These are phyloP conservation scores for Arthrobotrys entomopaga DNA, from an alignment of 2,329 filamentous ascomycete species.

Conservation along the genomic window DNA sequence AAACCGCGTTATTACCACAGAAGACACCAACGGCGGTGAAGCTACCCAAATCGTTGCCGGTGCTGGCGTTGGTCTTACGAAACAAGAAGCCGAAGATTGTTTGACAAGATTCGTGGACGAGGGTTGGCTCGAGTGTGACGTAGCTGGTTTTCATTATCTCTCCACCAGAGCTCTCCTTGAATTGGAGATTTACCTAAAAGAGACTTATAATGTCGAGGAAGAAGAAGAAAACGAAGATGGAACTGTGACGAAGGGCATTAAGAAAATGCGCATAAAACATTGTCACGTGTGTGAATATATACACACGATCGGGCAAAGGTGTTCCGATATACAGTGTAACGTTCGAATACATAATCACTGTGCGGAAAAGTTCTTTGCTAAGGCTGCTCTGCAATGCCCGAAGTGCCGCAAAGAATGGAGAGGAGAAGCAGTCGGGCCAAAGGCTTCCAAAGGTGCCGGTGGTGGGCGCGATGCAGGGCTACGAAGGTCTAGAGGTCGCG, in stretches of 20 bases:
- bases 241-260: conserved; percentile 63
- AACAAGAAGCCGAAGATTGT: conserved; percentile 79
- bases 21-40: conserved; percentile 60
- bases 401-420: conserved; percentile 37
- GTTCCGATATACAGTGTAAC: conserved; percentile 73
- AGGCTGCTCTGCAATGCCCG: conserved; percentile 69
- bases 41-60: conserved; percentile 60
- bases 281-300: conserved; percentile 91
- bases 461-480: conserved; percentile 25
- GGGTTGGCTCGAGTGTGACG: conserved; percentile 84
- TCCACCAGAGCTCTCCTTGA: conserved; percentile 84
- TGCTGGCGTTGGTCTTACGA: conserved; percentile 70
- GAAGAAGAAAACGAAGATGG: conserved; percentile 63
- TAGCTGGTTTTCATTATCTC: conserved; percentile 74
- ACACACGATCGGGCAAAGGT: conserved; percentile 82
- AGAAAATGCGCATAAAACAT: conserved; percentile 75
- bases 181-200: conserved; percentile 82
- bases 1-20: conserved; percentile 54
- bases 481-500: conserved; percentile 36
- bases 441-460: conserved; percentile 11
- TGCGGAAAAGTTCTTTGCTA: conserved; percentile 74
- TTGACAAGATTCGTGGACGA: conserved; percentile 77
- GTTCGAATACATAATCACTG: conserved; percentile 82
- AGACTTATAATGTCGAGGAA: conserved; percentile 84
- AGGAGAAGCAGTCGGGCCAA: conserved; percentile 43